Evolutionary conservation across 768 basidiomycete species (phyloP), one percentile per base, ranked within the genome.

Genomic region (Mycena vitilis): DNA sequence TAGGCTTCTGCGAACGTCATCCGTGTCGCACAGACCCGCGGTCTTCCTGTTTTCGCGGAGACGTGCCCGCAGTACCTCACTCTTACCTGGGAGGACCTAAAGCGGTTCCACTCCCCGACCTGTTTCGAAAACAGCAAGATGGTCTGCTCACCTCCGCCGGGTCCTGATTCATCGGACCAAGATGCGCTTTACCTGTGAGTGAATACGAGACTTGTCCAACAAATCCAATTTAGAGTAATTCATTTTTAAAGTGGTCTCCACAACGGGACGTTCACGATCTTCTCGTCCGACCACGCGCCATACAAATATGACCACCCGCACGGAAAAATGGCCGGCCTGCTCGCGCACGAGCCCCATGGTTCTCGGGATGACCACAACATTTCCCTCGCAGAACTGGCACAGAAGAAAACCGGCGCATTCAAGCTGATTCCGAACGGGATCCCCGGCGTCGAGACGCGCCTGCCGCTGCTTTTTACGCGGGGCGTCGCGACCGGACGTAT

Each of bases 111-210:
- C 20, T 62, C 61, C 2, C 61, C 61, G 16, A 54, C 38, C 5
- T 62, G 61, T 12, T 62, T 62, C 40, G 61, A 62, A 30, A 62
- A 62, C 52, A 62, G 61, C 52, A 62, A 62, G 42, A 62, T 62
- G 61, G 34, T 62, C 23, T 62, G 61, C 40, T 62, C 61, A 11
- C 61, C 61, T 51, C 61, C 61, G 11, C 63, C 63, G 34, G 55
- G 47, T 8, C 61, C 61, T 23, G 61, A 62, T 45, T 62, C 61
- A 2, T 62, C 61, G 0, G 61, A 62, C 30, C 61, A 62, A 53
- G 51, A 53, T 62, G 51, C 61, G 5, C 30, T 62, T 44, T 62
- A 62, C n/a, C 3, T 62, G 61, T 62, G 44, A 11, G 42, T 62
- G 5, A 2, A 30, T 30, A 30, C 30, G 30, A 30, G 40, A 11